Conservation (phyloP, 257 asterid species). For the Catharanthus roseus region DNA sequence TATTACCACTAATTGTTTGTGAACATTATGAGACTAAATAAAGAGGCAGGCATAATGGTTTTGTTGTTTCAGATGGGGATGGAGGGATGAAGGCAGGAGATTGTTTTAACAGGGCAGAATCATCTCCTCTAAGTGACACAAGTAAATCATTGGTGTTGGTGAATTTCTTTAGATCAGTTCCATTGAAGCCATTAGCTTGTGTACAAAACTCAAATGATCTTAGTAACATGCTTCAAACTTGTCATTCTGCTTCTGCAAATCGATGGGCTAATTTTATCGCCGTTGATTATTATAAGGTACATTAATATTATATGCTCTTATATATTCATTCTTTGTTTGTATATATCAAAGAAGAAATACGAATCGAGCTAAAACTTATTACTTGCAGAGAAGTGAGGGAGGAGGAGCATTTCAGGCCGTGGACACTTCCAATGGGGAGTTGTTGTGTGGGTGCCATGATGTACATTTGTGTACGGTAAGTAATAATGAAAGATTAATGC, state of each 20-base stretch:
- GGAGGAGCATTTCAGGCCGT: conserved; percentile 69
- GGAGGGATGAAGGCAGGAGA: conserved; percentile 68
- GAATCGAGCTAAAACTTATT: too few species aligned
- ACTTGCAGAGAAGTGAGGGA: conserved; percentile 63
- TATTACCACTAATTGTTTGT: background rate
- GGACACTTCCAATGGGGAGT: conserved; percentile 63
- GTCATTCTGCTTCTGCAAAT: conserved; percentile 49
- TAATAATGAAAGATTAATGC: background rate
- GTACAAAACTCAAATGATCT: conserved; percentile 60
- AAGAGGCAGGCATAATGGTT: background rate
- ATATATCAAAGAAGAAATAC: too few species aligned
- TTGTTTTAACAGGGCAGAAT: conserved; percentile 63
- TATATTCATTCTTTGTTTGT: too few species aligned
- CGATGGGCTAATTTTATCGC: conserved; percentile 86
- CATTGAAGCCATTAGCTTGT: conserved; percentile 52
- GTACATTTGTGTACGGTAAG: conserved; percentile 59
- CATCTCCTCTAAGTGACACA: conserved; percentile 52
- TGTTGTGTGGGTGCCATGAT: conserved; percentile 60
- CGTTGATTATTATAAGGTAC: conserved; percentile 74
- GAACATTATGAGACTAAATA: too few species aligned
- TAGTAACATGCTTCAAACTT: conserved; percentile 48
- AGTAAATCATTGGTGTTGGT: conserved; percentile 59
- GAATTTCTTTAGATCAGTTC: conserved; percentile 57
- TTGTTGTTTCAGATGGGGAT: conserved; percentile 52
- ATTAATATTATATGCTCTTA: background rate